phyloP scores from a whole-genome alignment of 2,329 filamentous ascomycete species.

The Furcasterigmium furcatum region DNA sequence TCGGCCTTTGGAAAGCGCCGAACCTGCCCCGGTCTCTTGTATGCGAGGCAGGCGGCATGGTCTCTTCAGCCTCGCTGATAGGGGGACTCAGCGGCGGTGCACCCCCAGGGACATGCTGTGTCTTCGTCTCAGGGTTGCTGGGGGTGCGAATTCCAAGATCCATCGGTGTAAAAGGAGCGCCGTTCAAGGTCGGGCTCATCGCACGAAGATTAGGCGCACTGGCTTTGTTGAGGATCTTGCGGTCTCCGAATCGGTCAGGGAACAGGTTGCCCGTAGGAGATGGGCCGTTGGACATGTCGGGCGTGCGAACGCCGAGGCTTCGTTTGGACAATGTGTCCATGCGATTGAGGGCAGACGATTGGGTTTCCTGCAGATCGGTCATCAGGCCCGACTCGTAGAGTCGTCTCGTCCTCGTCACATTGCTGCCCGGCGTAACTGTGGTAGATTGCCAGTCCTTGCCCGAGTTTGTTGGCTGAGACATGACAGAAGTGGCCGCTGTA shows the following conservation, averaged over 20 bases:
- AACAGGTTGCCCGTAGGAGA: slow-evolving; percentile 42
- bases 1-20: slow-evolving; percentile 72
- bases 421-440: slow-evolving; percentile 50
- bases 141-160: slow-evolving; percentile 14
- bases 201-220: slow-evolving; percentile 70
- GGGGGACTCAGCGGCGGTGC: slow-evolving; percentile 47
- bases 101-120: slow-evolving; percentile 14
- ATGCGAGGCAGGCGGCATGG: slow-evolving; percentile 60
- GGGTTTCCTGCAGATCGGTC: slow-evolving; percentile 77
- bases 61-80: slow-evolving; percentile 70
- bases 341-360: slow-evolving; percentile 70
- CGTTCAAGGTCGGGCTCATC: slow-evolving; percentile 42
- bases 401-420: slow-evolving; percentile 66
- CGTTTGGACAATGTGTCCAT: slow-evolving; percentile 74
- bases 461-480: slow-evolving; percentile 63
- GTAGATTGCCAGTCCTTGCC: slow-evolving; percentile 46
- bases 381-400: slow-evolving; percentile 82
- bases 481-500: slow-evolving; percentile 83
- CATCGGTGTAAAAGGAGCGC: slow-evolving; percentile 31
- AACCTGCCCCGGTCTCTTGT: slow-evolving; percentile 79
- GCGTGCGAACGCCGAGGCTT: slow-evolving; percentile 45
- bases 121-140: slow-evolving; percentile 20
- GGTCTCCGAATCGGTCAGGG: slow-evolving; percentile 42
- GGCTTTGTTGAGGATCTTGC: slow-evolving; percentile 46
- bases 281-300: slow-evolving; percentile 42